Evolutionary conservation across 73 alveolate species (phyloP), one percentile per base, ranked within the genome.

Genomic region (Vitrella brassicaformis): DNA sequence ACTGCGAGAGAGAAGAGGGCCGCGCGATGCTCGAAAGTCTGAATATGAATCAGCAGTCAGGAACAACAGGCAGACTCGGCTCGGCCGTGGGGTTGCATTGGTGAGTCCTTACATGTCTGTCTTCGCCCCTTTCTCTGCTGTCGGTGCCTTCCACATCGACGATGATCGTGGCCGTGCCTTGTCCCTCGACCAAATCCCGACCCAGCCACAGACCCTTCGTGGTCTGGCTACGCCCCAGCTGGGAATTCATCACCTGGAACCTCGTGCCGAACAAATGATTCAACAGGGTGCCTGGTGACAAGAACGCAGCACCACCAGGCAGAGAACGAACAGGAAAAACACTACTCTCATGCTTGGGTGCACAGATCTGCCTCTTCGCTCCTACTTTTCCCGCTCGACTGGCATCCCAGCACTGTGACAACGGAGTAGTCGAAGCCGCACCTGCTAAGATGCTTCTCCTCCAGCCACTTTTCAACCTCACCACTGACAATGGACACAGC

Each of bases 61-160:
- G n/a, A n/a, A n/a, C n/a, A n/a, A n/a, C n/a, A n/a, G n/a, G n/a
- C n/a, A n/a, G n/a, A n/a, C n/a, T n/a, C n/a, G n/a, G n/a, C n/a
- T n/a, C n/a, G n/a, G n/a, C n/a, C n/a, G n/a, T n/a, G n/a, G n/a
- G n/a, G n/a, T n/a, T n/a, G n/a, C n/a, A n/a, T n/a, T n/a, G n/a
- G n/a, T n/a, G n/a, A n/a, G n/a, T n/a, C 56, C 56, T 39, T 71
- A 69, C 80, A 31, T 81, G 72, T 67, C 90, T 79, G n/a, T 87
- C 86, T 69, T 90, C 97, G 0, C 97, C 97, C 79, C 97, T 71
- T 72, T 90, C 97, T 77, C 85, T 85, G 31, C 92, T 80, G 77
- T 90, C 97, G 0, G 97, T 90, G 25, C 97, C 97, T 73, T 90
- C 97, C 29, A 90, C 90, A 71, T 90, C 97, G 71, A 90, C 86